Percentiles rank a stretch among this genome's conserved stretches.
Evolutionary conservation across 331 rosid genomes (phyloP).

Genomic region (Rhamnella rubrinervis): DNA sequence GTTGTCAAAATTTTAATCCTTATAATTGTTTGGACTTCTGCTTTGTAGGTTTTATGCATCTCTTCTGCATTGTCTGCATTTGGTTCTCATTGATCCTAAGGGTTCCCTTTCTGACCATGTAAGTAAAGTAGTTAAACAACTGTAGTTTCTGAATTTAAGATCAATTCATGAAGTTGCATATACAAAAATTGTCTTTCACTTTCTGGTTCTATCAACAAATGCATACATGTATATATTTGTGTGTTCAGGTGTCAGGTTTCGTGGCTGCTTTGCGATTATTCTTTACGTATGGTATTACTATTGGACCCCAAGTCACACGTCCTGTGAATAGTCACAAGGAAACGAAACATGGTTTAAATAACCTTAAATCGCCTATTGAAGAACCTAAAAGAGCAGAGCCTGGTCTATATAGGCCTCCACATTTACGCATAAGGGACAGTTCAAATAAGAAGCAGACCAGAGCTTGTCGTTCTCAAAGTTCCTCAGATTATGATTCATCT

Average conservation of each 20-base stretch:
- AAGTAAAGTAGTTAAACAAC: conserved; percentile 29
- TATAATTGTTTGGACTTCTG: conserved; percentile 29
- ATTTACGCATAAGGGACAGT: conserved; percentile 68
- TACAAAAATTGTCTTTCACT: conserved; percentile 18
- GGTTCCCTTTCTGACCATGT: conserved; percentile 83
- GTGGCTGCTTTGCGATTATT: conserved; percentile 69
- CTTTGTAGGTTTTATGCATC: conserved; percentile 78
- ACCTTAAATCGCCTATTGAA: conserved; percentile 38
- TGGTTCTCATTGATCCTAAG: conserved; percentile 66
- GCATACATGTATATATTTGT: neutral
- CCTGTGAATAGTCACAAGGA: conserved; percentile 37
- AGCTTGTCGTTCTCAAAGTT: conserved; percentile 36
- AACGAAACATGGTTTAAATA: conserved; percentile 31
- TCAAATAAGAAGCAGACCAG: conserved; percentile 44
- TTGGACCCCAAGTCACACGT: conserved; percentile 38
- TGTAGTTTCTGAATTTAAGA: conserved; percentile 12
- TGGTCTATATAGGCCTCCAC: conserved; percentile 84
- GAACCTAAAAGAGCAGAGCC: conserved; percentile 39
- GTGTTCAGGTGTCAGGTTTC: conserved; percentile 73
- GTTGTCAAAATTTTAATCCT: conserved; percentile 18
- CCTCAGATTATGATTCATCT: conserved; percentile 56
- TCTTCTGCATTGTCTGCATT: conserved; percentile 71
- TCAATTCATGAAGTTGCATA: conserved; percentile 12
- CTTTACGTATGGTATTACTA: conserved; percentile 66
- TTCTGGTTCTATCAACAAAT: conserved; percentile 1